Base-by-base conservation (phyloP, 1,139 yeast genomes). In the Kazachstania sp. region DNA sequence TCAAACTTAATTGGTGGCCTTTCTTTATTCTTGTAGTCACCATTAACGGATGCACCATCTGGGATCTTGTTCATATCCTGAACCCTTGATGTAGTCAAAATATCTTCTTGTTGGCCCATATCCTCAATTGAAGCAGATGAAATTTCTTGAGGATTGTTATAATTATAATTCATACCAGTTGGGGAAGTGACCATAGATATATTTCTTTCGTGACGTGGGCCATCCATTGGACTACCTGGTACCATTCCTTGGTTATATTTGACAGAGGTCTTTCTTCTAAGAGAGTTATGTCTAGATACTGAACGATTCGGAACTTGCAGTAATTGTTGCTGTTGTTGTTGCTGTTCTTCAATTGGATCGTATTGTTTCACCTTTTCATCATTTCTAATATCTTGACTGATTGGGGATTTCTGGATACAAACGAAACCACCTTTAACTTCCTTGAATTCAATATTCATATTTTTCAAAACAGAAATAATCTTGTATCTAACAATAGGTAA, bases 381-480 rank as follows among this genome's bases (percentile, higher is more conserved):
- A 30, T 37, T 32, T 18, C 16, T 35, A 15, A 23, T 13, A 15
- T 13, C 29, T 5, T 40, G 20, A 18, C 28, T 26, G 31, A 51
- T 48, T 8, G 56, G 49, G 30, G 54, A 53, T 13, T 45, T 74
- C 62, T 85, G 92, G 11, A 81, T 74, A 69, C 98, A 92, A 34
- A 86, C 76, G 64, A 92, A 92, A 0, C 97, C 98, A 48, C 97
- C 97, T 60, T 84, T 84, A 23, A 92, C 95, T 66, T 92, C 98
- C 54, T 82, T 85, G 63, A 78, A 90, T 54, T 81, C 79, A 41
- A 92, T 94, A 20, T 88, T 90, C 60, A 87, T 71, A 54, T 79
- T 79, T 34, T 80, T 81, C 63, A 92, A 74, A 1, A 86, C 94
- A 31, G 81, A 77, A 32, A 92, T 85, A 43, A 92, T 81, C 61